These are phyloP conservation scores for Leccinum subtestaceum DNA, from an alignment of 768 basidiomycete species.

Conservation along the genomic window DNA sequence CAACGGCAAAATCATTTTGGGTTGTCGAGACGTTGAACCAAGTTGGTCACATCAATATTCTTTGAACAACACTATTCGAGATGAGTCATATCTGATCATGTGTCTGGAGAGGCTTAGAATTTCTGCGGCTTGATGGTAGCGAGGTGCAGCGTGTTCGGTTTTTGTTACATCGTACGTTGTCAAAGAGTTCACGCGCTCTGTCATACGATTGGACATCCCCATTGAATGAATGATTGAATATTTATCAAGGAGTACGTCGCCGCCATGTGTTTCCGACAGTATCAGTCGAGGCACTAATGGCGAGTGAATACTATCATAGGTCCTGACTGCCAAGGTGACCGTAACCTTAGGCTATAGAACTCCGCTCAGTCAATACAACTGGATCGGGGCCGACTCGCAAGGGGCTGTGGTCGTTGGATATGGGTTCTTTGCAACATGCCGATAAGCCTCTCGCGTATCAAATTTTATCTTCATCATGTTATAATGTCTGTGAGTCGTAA, in stretches of 20 bases:
- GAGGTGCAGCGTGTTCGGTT: neutral
- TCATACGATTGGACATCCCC: neutral
- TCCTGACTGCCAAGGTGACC: neutral
- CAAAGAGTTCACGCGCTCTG: neutral
- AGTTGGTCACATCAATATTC: neutral
- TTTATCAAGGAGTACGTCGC: neutral
- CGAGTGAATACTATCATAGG: too few relatives aligned
- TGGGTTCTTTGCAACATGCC: neutral
- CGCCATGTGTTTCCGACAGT: neutral
- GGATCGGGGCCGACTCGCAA: neutral
- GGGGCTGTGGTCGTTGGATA: neutral
- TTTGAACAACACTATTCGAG: neutral
- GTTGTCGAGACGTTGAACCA: neutral
- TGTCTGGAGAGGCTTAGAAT: neutral
- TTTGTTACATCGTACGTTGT: neutral
- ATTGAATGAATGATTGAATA: too few relatives aligned
- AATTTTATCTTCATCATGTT: slow-evolving; percentile 1
- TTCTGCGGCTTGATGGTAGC: neutral
- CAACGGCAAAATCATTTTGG: neutral
- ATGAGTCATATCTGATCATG: neutral
- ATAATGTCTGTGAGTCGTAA: neutral
- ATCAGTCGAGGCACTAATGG: neutral
- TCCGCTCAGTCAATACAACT: neutral
- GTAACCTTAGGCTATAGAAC: neutral
- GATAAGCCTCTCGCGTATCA: slow-evolving; percentile 5